A percentile compares a stretch with the other conserved stretches of the same genome.
phyloP scores from a whole-genome alignment of 164 flowering plant genomes.

The Warburgia ugandensis region DNA sequence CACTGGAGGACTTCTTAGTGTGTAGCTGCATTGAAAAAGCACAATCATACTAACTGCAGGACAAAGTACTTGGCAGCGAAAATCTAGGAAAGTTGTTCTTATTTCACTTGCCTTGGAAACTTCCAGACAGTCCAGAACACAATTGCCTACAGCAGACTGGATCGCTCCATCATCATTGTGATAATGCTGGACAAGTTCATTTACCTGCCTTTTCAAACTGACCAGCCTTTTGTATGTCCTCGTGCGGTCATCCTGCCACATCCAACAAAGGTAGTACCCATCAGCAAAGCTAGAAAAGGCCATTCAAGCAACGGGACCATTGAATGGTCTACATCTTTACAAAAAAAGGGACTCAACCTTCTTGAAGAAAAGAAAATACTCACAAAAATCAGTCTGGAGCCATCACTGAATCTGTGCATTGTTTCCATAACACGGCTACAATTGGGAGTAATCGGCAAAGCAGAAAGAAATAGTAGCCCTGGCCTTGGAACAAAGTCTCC shows the following conservation, averaged over 20 bases:
- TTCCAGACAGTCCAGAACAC: constrained; percentile 40
- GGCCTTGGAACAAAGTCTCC: constrained; percentile 25
- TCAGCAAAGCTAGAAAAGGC: background rate
- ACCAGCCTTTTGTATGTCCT: constrained; percentile 53
- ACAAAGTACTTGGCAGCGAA: background rate
- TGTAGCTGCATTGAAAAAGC: constrained; percentile 38
- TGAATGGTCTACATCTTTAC: too few relatives aligned
- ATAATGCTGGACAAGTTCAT: constrained; percentile 49
- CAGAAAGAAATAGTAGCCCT: constrained; percentile 41
- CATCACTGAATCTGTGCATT: constrained; percentile 29
- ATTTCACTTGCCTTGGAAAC: constrained; percentile 60
- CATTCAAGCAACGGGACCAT: background rate
- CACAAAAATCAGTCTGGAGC: constrained; percentile 51
- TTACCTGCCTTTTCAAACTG: constrained; percentile 45
- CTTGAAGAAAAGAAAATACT: constrained; percentile 20
- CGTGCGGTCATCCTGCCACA: constrained; percentile 69
- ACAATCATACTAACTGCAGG: constrained; percentile 2
- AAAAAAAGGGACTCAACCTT: background rate
- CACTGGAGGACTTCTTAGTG: constrained; percentile 24
- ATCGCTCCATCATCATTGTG: constrained; percentile 4
- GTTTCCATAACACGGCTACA: constrained; percentile 65
- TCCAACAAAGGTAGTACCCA: background rate
- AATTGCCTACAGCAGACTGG: background rate
- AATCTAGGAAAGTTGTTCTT: background rate
- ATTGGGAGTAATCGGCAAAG: constrained; percentile 76